Evolutionary conservation across 805 yeast species (phyloP), one percentile per base, ranked within the genome.

Genomic region (Zygosaccharomyces kombuchaensis): DNA sequence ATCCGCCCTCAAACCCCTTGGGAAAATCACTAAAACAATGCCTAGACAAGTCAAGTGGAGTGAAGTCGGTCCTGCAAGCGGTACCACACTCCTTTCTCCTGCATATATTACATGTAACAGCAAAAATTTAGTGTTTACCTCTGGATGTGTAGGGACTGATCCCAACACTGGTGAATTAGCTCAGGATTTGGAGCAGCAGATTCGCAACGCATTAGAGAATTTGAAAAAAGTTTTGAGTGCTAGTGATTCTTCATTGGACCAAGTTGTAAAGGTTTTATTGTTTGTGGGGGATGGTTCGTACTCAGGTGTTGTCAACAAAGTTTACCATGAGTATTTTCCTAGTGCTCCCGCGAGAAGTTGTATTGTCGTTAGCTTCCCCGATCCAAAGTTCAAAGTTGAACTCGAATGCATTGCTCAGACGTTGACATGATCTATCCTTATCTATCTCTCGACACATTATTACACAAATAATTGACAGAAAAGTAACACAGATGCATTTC

Each of bases 291-390:
- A 76, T 51, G 66, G 70, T 21, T 59, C 65, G 25, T 70, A 74
- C 52, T 71, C 74, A 13, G 57, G 69, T 5, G 60, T 54, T 21
- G 68, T 78, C 52, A 78, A 78, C 61, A 56, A 66, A 37, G 67
- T 77, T 34, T 78, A 77, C 57, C 65, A 63, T 13, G 67, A 71
- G 50, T 66, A 69, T 56, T 74, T 78, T 65, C 68, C 71, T 2
- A 64, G 67, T 36, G 66, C 68, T 51, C 83, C 83, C 14, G 78
- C 79, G 6, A 71, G 83, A 67, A 70, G 76, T 38, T 75, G 80
- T 57, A 67, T 78, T 30, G 66, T 75, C 43, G 80, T 74, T 27
- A 71, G 65, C 6, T 77, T 78, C 65, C 78, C 79, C 56, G 72
- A 76, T 57, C 68, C 73, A 9, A 55, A 64, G n/a, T 50, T 77